A percentile compares a stretch with the other conserved stretches of the same genome.
These are phyloP conservation scores for Eutrema salsugineum DNA, from an alignment of 441 rosid species.

Conservation along the genomic window DNA sequence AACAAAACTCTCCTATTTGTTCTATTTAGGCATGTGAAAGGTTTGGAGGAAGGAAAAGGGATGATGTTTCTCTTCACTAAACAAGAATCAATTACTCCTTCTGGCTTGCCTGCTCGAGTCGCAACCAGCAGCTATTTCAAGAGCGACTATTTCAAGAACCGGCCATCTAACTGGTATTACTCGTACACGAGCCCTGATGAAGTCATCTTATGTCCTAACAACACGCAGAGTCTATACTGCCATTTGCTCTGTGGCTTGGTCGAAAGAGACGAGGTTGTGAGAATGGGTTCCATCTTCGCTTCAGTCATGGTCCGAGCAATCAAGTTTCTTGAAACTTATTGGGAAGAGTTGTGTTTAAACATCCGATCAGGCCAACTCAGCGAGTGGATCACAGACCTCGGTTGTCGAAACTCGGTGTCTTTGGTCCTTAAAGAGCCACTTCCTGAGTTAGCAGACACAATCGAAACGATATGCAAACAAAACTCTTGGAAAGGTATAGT, in stretches of 20 bases:
- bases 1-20: not conserved
- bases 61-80: constrained; percentile 63
- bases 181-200: constrained; percentile 70
- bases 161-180: constrained; percentile 54
- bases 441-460: constrained; percentile 43
- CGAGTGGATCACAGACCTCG: constrained; percentile 55
- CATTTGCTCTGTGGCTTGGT: constrained; percentile 67
- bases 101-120: constrained; percentile 65
- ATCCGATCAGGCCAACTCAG: constrained; percentile 53
- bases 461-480: constrained; percentile 41
- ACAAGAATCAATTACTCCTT: constrained; percentile 55
- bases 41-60: constrained; percentile 65
- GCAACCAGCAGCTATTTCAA: constrained; percentile 61
- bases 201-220: constrained; percentile 58
- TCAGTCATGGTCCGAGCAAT: constrained; percentile 63
- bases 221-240: constrained; percentile 65
- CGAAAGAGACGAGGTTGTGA: constrained; percentile 55
- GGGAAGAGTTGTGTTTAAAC: constrained; percentile 57
- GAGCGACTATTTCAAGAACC: constrained; percentile 49
- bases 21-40: constrained; percentile 52
- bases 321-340: constrained; percentile 54
- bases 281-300: constrained; percentile 70
- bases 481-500: constrained; percentile 74
- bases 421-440: constrained; percentile 40
- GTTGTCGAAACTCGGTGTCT: constrained; percentile 42